These are phyloP conservation scores for Dictyostelium brefeldianum DNA, from an alignment of 78 protist species.

Conservation along the genomic window DNA sequence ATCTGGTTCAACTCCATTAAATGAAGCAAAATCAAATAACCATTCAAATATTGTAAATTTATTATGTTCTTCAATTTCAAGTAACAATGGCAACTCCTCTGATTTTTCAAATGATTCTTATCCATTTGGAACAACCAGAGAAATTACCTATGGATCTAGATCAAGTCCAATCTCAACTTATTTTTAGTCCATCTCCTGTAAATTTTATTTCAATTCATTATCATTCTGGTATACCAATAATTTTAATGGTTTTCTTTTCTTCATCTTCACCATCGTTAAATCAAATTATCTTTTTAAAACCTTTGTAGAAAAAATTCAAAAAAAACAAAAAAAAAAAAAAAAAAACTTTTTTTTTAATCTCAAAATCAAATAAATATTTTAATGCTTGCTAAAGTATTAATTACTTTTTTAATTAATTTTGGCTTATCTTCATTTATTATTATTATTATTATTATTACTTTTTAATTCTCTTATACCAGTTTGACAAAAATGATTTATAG, in stretches of 20 bases:
- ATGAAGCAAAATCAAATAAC: conserved; percentile 49
- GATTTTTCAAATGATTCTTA: not conserved
- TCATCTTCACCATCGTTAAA: not conserved
- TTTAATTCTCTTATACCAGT: not conserved
- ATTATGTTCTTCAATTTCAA: not conserved
- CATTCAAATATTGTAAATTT: conserved; percentile 11
- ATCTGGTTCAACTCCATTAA: conserved; percentile 42
- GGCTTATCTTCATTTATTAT: not conserved
- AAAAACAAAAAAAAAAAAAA: no score
- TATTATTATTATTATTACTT: not conserved
- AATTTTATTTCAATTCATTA: no score
- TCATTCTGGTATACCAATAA: no score
- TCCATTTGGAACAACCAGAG: conserved; percentile 5
- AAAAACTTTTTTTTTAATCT: not conserved
- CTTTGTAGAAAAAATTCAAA: not conserved
- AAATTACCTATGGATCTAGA: conserved; percentile 14
- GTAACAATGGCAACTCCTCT: not conserved
- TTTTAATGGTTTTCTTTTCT: no score
- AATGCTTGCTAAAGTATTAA: not conserved
- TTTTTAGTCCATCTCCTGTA: conserved; percentile 15
- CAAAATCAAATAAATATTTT: not conserved
- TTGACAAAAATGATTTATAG: no score
- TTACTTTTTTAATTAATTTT: not conserved
- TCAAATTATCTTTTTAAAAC: not conserved
- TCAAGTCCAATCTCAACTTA: not conserved